Evolutionary conservation across 2,329 filamentous ascomycete genomes (phyloP).

Genomic region (Pyrenophora seminiperda): DNA sequence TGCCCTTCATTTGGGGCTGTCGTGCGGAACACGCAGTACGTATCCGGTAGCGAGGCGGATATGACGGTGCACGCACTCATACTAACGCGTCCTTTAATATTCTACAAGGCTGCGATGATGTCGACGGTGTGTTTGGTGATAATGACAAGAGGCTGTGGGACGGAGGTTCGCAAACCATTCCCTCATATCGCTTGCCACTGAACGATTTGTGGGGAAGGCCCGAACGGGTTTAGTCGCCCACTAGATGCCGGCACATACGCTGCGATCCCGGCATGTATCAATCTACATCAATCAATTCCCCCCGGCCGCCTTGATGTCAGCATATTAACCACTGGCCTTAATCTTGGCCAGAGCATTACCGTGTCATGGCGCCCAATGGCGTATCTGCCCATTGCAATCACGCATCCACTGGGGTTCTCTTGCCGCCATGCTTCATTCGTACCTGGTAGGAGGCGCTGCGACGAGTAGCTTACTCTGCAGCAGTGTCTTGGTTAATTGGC

Average conservation of each 20-base stretch:
- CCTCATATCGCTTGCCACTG: slow-evolving; percentile 17
- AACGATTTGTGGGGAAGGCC: slow-evolving; percentile 27
- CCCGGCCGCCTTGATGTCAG: slow-evolving; percentile 30
- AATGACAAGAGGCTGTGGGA: slow-evolving; percentile 14
- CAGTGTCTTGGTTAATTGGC: slow-evolving; percentile 28
- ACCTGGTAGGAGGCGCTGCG: slow-evolving; percentile 37
- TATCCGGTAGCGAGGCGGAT: slow-evolving; percentile 7
- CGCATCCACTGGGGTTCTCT: slow-evolving; percentile 24
- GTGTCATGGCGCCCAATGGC: slow-evolving; percentile 32
- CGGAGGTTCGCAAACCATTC: slow-evolving; percentile 19
- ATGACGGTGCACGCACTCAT: slow-evolving; percentile 11
- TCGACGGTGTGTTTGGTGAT: slow-evolving; percentile 23
- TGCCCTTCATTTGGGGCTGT: slow-evolving; percentile 26
- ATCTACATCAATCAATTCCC: slow-evolving; percentile 46
- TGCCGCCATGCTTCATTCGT: slow-evolving; percentile 25
- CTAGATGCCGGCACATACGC: slow-evolving; percentile 29
- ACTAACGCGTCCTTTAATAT: slow-evolving; percentile 16
- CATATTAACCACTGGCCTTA: slow-evolving; percentile 39
- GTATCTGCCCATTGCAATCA: slow-evolving; percentile 33
- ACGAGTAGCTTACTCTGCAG: slow-evolving; percentile 22
- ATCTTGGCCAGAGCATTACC: slow-evolving; percentile 29
- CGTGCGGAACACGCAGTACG: slow-evolving; percentile 24
- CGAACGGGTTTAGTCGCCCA: slow-evolving; percentile 16
- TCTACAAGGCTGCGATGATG: slow-evolving; percentile 29
- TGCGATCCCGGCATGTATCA: slow-evolving; percentile 39